Base-by-base conservation (phyloP, 176 grass and related monocot species). In the Alloteropsis semialata region DNA sequence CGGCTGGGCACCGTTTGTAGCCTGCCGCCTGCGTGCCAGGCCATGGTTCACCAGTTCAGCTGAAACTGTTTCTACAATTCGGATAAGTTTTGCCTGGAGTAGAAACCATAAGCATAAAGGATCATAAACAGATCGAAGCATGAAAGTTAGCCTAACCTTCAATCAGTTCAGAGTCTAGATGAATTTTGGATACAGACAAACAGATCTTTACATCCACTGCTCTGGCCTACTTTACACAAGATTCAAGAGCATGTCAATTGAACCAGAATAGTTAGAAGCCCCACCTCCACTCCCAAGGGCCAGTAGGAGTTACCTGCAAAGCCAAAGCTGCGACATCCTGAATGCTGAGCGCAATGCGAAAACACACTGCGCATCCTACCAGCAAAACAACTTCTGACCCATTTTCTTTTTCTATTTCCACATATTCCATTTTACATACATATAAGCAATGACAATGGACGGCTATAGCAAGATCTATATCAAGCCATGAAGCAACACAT, bases 381-480 rank as follows among this genome's bases (percentile, higher is more conserved):
- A 39, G 46, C 74, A 68, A 82, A 90, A 66, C 57, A 90, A 67
- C 34, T 44, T 51, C 18, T 78, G 80, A 83, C 74, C 50, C 85
- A 84, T 88, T 88, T 84, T 81, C 89, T 91, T 91, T 43, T 91
- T 72, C 85, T 91, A 81, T 91, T 85, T 85, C 81, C 70, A 81
- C 89, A 81, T 65, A 70, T 91, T 91, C 89, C 89, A 91, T 87
- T 91, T 91, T 91, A 91, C 89, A 88, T 87, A 91, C 74, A 87
- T 91, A 91, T 91, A 88, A 90, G 84, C 48, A 87, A 87, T 87
- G 82, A 82, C 82, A 94, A 94, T 92, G 89, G 84, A 89, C 80
- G 86, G 50, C 89, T 91, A 94, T 76, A 88, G 85, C 75, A 55
- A 43, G 38, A 78, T 77, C 60, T 85, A 84, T 90, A 75, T 81